Percentiles rank a stretch among this genome's conserved stretches.
Evolutionary conservation across 225 moss, liverwort and hornwort genomes (phyloP).

Genomic region (Polytrichum formosum): DNA sequence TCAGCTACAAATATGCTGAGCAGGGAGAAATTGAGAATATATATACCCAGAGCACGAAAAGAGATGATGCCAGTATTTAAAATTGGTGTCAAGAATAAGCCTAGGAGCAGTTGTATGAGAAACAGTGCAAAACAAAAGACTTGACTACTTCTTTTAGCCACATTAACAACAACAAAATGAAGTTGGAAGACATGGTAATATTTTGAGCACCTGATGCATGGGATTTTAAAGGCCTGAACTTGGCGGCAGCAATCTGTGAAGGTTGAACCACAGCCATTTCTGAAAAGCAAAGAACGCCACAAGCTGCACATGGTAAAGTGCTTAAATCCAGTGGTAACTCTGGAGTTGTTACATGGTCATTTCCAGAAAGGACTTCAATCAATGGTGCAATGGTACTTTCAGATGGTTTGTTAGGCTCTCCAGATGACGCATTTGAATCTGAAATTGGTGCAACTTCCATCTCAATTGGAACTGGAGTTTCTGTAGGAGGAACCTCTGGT

Average conservation of each 20-base stretch:
- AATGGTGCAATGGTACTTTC: constrained; percentile 6
- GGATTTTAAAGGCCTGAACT: constrained; percentile 38
- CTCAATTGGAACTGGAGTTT: constrained; percentile 16
- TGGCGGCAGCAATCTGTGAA: constrained; percentile 42
- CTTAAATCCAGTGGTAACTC: constrained; percentile 70
- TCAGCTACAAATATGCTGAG: too few species aligned
- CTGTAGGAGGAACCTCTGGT: constrained; percentile 19
- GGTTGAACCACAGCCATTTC: constrained; percentile 88
- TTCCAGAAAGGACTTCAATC: constrained; percentile 17
- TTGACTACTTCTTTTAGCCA: not conserved
- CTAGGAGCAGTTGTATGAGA: not conserved
- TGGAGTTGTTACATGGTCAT: constrained; percentile 23
- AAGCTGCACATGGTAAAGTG: constrained; percentile 90
- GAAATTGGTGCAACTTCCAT: constrained; percentile 17
- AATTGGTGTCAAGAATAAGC: too few species aligned
- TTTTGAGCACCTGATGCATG: constrained; percentile 31
- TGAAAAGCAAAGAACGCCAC: constrained; percentile 86
- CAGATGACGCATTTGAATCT: constrained; percentile 17
- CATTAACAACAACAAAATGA: constrained; percentile 2
- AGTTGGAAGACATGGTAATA: constrained; percentile 1
- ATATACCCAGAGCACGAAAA: too few species aligned
- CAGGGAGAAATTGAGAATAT: too few species aligned
- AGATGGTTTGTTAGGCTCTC: constrained; percentile 15
- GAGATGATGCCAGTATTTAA: too few species aligned
- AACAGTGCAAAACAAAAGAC: not conserved